Percentiles rank a stretch among this genome's conserved stretches.
Conservation (phyloP, 2,329 filamentous ascomycete species). For the Pyrenochaeta sp. region DNA sequence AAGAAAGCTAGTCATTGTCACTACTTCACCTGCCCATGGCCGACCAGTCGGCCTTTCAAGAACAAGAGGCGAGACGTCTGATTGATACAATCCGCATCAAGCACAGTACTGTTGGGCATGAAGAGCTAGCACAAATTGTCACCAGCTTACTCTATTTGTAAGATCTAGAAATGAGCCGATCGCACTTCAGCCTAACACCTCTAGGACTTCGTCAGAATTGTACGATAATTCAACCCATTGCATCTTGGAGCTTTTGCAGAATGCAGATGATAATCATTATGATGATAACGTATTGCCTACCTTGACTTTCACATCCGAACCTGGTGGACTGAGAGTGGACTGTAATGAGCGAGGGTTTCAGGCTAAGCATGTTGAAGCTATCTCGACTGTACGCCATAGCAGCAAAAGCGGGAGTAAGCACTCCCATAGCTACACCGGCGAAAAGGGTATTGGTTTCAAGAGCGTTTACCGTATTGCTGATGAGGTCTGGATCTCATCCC, state of each 20-base stretch:
- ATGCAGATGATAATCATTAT: conserved; percentile 53
- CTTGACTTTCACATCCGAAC: background rate
- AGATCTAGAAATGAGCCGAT: too few relatives aligned
- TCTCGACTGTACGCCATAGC: conserved; percentile 24
- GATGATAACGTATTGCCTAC: background rate
- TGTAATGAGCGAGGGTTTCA: conserved; percentile 51
- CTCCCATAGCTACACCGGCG: conserved; percentile 37
- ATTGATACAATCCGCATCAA: too few relatives aligned
- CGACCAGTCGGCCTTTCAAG: too few relatives aligned
- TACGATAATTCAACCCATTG: conserved; percentile 28
- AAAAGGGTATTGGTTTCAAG: conserved; percentile 50
- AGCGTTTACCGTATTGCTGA: conserved; percentile 46
- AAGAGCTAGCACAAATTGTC: too few relatives aligned
- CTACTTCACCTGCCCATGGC: too few relatives aligned
- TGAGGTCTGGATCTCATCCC: conserved; percentile 49
- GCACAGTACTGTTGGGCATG: too few relatives aligned
- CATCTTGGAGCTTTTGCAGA: conserved; percentile 48
- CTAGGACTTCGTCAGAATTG: conserved; percentile 8
- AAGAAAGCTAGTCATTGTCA: too few relatives aligned
- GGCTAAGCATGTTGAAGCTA: conserved; percentile 8
- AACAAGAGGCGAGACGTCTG: too few relatives aligned
- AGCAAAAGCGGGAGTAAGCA: background rate
- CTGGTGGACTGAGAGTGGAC: conserved; percentile 36
- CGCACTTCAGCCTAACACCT: too few relatives aligned
- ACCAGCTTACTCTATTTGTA: too few relatives aligned